These are phyloP conservation scores for Phialocephala sp. DNA, from an alignment of 2,329 filamentous ascomycete genomes.

Conservation along the genomic window DNA sequence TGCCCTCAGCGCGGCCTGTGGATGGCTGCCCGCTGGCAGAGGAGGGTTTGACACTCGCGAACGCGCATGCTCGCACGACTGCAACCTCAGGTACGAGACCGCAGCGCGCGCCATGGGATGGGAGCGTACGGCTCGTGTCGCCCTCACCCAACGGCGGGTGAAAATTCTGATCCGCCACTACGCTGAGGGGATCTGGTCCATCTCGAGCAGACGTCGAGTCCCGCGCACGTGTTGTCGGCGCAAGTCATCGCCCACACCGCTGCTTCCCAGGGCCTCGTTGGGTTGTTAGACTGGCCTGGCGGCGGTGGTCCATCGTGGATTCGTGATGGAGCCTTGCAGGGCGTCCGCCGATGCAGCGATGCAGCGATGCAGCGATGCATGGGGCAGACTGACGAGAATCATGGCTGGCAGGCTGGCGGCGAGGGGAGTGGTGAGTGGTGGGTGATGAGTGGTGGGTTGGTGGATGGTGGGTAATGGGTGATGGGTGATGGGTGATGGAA, in stretches of 20 bases:
- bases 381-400: too few relatives aligned
- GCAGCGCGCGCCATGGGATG: not conserved
- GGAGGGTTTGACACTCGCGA: not conserved
- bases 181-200: not conserved
- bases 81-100: conserved; percentile 4
- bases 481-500: not conserved
- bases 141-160: not conserved
- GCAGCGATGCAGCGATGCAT: not conserved
- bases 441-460: not conserved
- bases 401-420: too few relatives aligned
- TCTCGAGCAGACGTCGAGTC: conserved; percentile 1
- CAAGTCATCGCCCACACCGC: conserved; percentile 10
- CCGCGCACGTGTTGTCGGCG: conserved; percentile 4
- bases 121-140: not conserved
- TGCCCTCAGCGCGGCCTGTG: not conserved
- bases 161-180: conserved; percentile 6
- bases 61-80: not conserved
- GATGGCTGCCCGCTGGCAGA: not conserved
- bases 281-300: not conserved
- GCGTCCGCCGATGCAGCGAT: not conserved
- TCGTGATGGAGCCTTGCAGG: not conserved
- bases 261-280: not conserved
- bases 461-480: not conserved
- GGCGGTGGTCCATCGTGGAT: not conserved
- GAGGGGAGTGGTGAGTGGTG: not conserved